phyloP scores from a whole-genome alignment of 192 early-diverging fungal genomes.

The Backusella sp. region DNA sequence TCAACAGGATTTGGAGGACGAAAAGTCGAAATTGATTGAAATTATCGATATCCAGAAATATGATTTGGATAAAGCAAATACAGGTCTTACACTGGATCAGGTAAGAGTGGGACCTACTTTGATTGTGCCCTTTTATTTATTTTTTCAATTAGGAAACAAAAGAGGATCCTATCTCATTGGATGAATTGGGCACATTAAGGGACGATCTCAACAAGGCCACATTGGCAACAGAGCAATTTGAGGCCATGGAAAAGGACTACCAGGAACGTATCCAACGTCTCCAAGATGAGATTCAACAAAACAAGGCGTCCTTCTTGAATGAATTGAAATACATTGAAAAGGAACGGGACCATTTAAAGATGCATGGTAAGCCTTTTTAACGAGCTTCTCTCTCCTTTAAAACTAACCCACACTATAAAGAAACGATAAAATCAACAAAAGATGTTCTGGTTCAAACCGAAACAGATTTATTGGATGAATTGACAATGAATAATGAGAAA shows the following conservation, averaged over 20 bases:
- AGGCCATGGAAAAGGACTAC: not conserved
- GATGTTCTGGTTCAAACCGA: not conserved
- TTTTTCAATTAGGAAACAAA: not conserved
- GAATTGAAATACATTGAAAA: not conserved
- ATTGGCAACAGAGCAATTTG: not conserved
- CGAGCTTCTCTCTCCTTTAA: not conserved
- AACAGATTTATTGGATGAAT: not conserved
- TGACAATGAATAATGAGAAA: not conserved
- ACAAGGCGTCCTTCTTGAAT: not conserved
- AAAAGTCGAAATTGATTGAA: not conserved
- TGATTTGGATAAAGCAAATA: not conserved
- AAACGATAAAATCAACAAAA: not conserved
- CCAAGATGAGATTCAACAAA: not conserved
- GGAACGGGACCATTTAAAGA: not conserved
- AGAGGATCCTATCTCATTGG: not conserved
- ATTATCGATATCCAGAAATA: slow-evolving; percentile 1
- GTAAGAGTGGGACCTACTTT: not conserved
- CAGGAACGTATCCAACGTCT: not conserved
- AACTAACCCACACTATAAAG: not conserved
- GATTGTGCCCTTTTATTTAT: not conserved
- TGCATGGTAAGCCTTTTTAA: not conserved
- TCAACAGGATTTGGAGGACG: not conserved
- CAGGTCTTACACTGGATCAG: not conserved
- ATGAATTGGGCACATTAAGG: not conserved
- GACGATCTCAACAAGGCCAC: not conserved